Base-by-base conservation (phyloP, 208 protist genomes). In the Leishmania arabica region DNA sequence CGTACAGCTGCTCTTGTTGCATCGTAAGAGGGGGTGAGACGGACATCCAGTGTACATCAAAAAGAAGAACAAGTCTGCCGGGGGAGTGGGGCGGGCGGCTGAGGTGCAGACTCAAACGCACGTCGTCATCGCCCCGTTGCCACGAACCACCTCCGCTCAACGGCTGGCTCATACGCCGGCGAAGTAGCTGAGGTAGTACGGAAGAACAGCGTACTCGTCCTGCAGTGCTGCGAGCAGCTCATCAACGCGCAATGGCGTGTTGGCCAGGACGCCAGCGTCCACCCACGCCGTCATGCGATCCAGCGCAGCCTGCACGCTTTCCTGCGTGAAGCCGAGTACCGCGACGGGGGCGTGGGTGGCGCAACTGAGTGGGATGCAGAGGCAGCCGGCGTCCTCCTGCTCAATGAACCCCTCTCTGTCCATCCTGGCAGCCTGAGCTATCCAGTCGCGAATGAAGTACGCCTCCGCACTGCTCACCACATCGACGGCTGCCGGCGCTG, bases 101-200 rank as follows among this genome's bases (percentile, higher is more conserved):
- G 66, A 49, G 66, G 40, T 1, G 66, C 17, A 31, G 40, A 8
- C 5, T 72, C 40, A 7, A 31, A n/a, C 15, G 40, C 40, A 11
- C 37, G 24, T 15, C 27, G 27, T 19, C 31, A 68, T 68, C 31
- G 62, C 27, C 34, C 34, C 45, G 27, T 54, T 5, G 27, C n/a
- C 45, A 53, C 6, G 45, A 24, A 53, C 69, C 45, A 54, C 69
- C n/a, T 34, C 69, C 69, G n/a, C 40, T 53, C 7, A 51, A 45
- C 53, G n/a, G 15, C 47, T 40, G 11, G 11, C 27, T 58, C 56
- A 79, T 40, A 15, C 62, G n/a, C 31, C 68, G 1, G 2, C 27
- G 62, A 90, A 86, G 75, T 78, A 90, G 68, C 82, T 91, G 27
- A 86, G n/a, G 79, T 91, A 91, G 77, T 91, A 91, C 40, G 86